These are phyloP conservation scores for Hypoxylon lienhwacheense DNA, from an alignment of 495 filamentous ascomycete genomes.

Conservation along the genomic window DNA sequence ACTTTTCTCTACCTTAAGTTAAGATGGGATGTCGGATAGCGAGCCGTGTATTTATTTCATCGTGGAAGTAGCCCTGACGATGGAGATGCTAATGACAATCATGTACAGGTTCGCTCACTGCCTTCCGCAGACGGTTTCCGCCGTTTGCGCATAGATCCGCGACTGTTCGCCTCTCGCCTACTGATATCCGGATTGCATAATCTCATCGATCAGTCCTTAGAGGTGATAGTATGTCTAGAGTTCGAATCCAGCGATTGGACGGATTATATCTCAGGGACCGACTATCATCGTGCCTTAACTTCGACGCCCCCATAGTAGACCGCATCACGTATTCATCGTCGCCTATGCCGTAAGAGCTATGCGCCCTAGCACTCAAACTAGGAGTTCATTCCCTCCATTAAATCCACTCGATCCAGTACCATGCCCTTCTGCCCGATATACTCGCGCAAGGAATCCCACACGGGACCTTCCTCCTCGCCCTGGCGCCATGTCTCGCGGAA, in stretches of 20 bases:
- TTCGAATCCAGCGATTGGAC: neutral
- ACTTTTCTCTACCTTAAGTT: too few relatives aligned
- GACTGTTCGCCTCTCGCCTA: neutral
- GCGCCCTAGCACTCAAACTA: neutral
- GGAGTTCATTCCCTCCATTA: conserved; percentile 91
- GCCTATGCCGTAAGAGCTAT: neutral
- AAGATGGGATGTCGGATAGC: too few relatives aligned
- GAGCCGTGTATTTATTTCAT: too few relatives aligned
- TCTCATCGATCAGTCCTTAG: neutral
- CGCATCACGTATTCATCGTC: neutral
- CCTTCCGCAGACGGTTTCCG: conserved; percentile 3
- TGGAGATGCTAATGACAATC: too few relatives aligned
- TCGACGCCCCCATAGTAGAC: neutral
- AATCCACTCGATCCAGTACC: conserved; percentile 80
- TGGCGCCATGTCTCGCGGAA: conserved; percentile 76
- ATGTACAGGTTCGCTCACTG: conserved; percentile 16
- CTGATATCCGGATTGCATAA: conserved; percentile 1
- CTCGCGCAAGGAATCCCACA: conserved; percentile 82
- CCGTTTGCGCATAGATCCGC: neutral
- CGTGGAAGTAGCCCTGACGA: too few relatives aligned
- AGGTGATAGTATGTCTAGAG: neutral
- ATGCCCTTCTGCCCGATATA: conserved; percentile 79
- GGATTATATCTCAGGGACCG: too few relatives aligned
- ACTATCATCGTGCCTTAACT: too few relatives aligned
- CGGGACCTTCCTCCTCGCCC: conserved; percentile 87